Conservation (phyloP, 805 yeast species). For the Starmerella floricola region DNA sequence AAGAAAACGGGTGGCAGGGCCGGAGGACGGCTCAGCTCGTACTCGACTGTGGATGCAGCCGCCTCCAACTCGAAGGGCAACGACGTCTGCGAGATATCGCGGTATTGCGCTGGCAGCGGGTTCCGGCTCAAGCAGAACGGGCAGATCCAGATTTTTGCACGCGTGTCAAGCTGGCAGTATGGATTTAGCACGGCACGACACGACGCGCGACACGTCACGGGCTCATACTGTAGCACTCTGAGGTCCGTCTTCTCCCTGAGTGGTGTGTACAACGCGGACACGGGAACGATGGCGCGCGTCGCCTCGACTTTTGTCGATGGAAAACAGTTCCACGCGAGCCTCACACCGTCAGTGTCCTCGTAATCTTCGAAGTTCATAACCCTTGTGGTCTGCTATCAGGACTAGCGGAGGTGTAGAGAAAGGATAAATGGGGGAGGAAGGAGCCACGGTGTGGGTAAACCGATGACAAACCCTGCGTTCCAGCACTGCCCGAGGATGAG, state of each 20-base stretch:
- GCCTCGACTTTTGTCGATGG: constrained; percentile 87
- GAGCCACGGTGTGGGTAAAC: constrained; percentile 11
- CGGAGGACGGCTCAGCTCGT: constrained; percentile 67
- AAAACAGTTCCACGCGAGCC: constrained; percentile 74
- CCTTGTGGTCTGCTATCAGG: neutral
- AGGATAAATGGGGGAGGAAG: neutral
- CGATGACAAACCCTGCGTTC: constrained; percentile 5
- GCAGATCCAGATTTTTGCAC: constrained; percentile 72
- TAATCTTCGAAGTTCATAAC: constrained; percentile 42
- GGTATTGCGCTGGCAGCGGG: constrained; percentile 71
- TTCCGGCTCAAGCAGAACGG: constrained; percentile 69
- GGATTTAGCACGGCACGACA: constrained; percentile 86
- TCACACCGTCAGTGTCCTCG: constrained; percentile 52
- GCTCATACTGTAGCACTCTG: constrained; percentile 73
- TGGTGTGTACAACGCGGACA: constrained; percentile 93
- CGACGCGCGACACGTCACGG: constrained; percentile 62
- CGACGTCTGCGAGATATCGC: constrained; percentile 58
- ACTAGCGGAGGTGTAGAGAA: neutral
- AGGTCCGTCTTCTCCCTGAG: constrained; percentile 64
- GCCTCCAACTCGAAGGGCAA: constrained; percentile 71
- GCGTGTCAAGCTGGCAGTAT: constrained; percentile 65
- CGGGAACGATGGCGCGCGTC: constrained; percentile 81
- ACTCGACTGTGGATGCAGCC: constrained; percentile 67
- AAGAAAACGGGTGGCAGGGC: constrained; percentile 76
- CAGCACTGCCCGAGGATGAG: too few relatives aligned